A percentile compares a stretch with the other conserved stretches of the same genome.
Conservation (phyloP, 108 stramenopile genomes). For the Mediolabrus comicus region DNA sequence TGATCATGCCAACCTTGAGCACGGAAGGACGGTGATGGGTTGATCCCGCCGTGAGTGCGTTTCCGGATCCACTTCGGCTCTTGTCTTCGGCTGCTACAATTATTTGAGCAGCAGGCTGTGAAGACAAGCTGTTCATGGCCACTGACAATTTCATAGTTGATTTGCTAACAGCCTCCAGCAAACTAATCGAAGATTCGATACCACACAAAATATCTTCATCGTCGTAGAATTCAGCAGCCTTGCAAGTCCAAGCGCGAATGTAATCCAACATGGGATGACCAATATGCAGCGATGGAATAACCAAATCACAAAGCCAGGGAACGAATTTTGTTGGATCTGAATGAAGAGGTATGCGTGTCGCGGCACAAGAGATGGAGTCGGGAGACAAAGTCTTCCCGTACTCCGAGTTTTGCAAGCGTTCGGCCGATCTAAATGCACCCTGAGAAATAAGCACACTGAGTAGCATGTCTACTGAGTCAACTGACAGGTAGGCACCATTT, state of each 20-base stretch:
- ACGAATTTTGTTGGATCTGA: conserved; percentile 59
- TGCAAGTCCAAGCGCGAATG: conserved; percentile 66
- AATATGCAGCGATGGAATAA: conserved; percentile 65
- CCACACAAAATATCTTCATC: conserved; percentile 36
- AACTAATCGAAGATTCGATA: conserved; percentile 59
- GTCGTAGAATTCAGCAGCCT: conserved; percentile 72
- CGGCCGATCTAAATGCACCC: conserved; percentile 51
- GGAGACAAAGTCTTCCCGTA: conserved; percentile 30
- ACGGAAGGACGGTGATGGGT: conserved; percentile 27
- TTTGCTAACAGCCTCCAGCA: conserved; percentile 46
- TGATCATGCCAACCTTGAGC: conserved; percentile 30
- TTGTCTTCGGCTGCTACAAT: not conserved
- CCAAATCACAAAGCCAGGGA: conserved; percentile 49
- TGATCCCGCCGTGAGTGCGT: conserved; percentile 18
- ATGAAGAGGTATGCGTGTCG: conserved; percentile 43
- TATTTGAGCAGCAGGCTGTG: conserved; percentile 3
- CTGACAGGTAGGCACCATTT: conserved; percentile 35
- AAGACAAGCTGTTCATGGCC: conserved; percentile 24
- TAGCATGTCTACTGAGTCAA: conserved; percentile 27
- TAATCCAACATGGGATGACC: conserved; percentile 60
- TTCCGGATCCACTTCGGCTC: not conserved
- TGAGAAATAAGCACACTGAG: conserved; percentile 37
- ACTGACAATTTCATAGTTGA: conserved; percentile 29
- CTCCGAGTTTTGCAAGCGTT: conserved; percentile 50
- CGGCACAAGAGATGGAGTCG: conserved; percentile 49